These are phyloP conservation scores for Protostelium mycophagum DNA, from an alignment of 78 protist genomes.

Conservation along the genomic window DNA sequence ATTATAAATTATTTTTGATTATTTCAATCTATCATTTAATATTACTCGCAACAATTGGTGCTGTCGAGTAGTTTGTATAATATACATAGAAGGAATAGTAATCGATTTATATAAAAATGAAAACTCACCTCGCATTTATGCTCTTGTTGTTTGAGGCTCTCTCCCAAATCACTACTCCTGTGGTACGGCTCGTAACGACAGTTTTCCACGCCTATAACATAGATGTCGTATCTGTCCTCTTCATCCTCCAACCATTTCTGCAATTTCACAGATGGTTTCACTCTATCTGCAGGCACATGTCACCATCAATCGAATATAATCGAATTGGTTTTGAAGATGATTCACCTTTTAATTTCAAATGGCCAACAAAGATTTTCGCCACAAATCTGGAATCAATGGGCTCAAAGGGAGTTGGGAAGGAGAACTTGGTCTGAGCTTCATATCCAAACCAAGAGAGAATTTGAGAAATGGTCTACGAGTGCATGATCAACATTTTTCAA, in stretches of 20 bases:
- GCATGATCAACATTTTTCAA: not conserved
- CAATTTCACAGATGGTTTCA: not conserved
- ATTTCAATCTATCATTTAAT: too few species aligned
- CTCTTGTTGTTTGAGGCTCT: not conserved
- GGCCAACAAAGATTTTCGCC: not conserved
- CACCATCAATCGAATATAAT: too few species aligned
- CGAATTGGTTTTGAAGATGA: not conserved
- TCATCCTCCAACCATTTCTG: not conserved
- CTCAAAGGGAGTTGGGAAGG: not conserved
- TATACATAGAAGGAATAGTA: too few species aligned
- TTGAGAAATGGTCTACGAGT: not conserved
- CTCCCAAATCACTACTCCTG: not conserved
- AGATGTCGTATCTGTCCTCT: not conserved
- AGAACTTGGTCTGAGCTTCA: not conserved
- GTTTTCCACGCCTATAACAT: not conserved
- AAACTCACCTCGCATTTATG: not conserved
- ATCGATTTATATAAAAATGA: too few species aligned
- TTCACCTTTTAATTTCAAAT: not conserved
- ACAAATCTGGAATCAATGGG: not conserved
- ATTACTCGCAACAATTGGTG: too few species aligned
- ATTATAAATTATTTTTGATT: too few species aligned
- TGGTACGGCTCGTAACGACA: not conserved
- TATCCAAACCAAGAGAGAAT: not conserved
- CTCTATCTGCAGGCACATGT: not conserved
- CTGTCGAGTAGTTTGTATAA: too few species aligned